Base-by-base conservation (phyloP, 129 eudicot species). In the Tagetes patula region DNA sequence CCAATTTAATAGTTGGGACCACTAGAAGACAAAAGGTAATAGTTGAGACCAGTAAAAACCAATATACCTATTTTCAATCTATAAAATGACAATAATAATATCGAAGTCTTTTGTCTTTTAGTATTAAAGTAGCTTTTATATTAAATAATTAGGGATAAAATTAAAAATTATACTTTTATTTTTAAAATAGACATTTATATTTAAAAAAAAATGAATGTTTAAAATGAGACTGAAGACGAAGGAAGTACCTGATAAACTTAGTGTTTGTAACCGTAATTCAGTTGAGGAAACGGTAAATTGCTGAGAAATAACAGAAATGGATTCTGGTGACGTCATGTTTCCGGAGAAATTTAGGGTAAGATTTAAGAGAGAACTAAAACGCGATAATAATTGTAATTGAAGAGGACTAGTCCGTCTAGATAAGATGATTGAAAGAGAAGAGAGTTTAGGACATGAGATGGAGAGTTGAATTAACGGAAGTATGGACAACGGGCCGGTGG, bases 201-300 rank as follows among this genome's bases (percentile, higher is more conserved):
- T n/a, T n/a, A n/a, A n/a, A n/a, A n/a, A n/a, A n/a, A n/a, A n/a
- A n/a, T n/a, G n/a, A n/a, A n/a, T n/a, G n/a, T n/a, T n/a, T 20
- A 20, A 20, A 20, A 20, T 20, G 27, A 20, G 27, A 20, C 27
- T n/a, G n/a, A n/a, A n/a, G n/a, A n/a, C n/a, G n/a, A n/a, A n/a
- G n/a, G n/a, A n/a, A 41, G 83, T 67, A 38, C 97, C 94, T 1
- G 79, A 45, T 47, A 92, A 50, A 2, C 82, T 34, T 5, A 92
- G 84, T 8, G 75, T 68, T 58, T 83, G 83, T 11, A 92, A 58
- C 41, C 42, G 36, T 40, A 87, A 54, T 12, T 53, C 82, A 11
- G 47, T 67, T 2, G 76, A 77, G 10, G 66, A 39, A 20, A 20
- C 1, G 47, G 50, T 30, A 10, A 1, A 1, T 1, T 66, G n/a